A percentile compares a stretch with the other conserved stretches of the same genome.
These are phyloP conservation scores for Vaccinium myrtillus DNA, from an alignment of 148 eudicot genomes.

Conservation along the genomic window DNA sequence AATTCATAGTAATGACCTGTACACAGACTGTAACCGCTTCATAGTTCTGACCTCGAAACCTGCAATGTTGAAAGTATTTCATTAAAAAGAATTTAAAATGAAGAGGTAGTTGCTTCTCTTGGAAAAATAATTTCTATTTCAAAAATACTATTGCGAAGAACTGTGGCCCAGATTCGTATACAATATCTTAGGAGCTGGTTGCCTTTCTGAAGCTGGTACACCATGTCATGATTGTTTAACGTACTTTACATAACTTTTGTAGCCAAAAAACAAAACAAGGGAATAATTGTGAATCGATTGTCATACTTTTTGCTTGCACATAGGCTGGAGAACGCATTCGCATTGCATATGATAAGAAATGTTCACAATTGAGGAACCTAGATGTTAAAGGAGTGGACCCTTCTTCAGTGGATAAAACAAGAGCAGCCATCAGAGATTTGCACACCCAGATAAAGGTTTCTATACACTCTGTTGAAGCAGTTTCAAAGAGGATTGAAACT, in stretches of 20 bases:
- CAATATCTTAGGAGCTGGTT: background rate
- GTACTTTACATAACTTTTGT: background rate
- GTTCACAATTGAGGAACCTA: slow-evolving; percentile 66
- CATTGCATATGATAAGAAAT: slow-evolving; percentile 84
- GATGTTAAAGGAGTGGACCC: slow-evolving; percentile 86
- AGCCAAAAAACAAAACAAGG: background rate
- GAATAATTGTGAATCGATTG: background rate
- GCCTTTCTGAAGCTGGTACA: background rate
- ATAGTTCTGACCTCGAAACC: background rate
- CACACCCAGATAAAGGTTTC: slow-evolving; percentile 93
- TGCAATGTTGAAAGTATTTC: background rate
- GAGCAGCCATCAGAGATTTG: slow-evolving; percentile 70
- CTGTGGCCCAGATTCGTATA: background rate
- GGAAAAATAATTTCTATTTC: background rate
- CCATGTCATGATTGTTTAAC: background rate
- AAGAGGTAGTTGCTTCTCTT: background rate
- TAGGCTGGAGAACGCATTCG: slow-evolving; percentile 87
- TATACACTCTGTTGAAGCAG: slow-evolving; percentile 85
- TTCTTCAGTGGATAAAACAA: slow-evolving; percentile 67
- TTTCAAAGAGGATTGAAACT: slow-evolving; percentile 89
- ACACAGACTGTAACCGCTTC: background rate
- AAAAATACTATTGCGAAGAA: background rate
- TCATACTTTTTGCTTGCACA: slow-evolving; percentile 13
- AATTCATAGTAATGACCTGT: background rate
- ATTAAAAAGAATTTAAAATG: background rate